Evolutionary conservation across 139 green algal genomes (phyloP).

Genomic region (Asterochloris erici): DNA sequence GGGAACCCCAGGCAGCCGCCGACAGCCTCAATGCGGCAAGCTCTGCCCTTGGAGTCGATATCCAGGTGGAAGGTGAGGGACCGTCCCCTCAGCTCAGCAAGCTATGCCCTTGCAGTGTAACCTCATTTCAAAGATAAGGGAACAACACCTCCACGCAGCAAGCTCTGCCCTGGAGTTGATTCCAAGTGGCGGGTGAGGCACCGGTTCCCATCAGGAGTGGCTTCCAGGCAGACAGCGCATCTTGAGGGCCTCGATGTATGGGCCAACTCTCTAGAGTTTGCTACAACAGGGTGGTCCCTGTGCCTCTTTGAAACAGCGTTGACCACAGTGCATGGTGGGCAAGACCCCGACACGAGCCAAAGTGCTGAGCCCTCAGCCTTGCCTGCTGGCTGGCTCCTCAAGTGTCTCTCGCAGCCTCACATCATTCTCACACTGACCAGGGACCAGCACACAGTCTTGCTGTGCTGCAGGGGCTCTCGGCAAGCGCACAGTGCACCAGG

Average conservation of each 20-base stretch:
- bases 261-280: background rate
- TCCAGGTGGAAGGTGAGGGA: slow-evolving; percentile 11
- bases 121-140: background rate
- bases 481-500: slow-evolving; percentile 80
- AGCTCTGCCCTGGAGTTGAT: background rate
- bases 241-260: background rate
- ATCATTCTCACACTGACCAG: background rate
- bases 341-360: background rate
- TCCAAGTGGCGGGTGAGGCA: background rate
- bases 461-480: slow-evolving; percentile 64
- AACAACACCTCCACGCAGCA: too few species aligned
- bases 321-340: background rate
- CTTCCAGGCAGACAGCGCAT: background rate
- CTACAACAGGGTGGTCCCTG: background rate
- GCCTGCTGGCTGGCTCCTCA: background rate
- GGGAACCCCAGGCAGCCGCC: slow-evolving; percentile 40
- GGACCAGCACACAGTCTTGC: background rate
- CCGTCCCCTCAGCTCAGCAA: background rate
- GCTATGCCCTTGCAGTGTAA: too few species aligned
- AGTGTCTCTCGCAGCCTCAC: background rate
- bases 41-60: slow-evolving; percentile 34
- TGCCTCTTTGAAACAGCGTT: background rate
- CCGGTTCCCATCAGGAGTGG: background rate
- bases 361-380: background rate
- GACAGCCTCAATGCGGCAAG: slow-evolving; percentile 43